Percentiles rank a stretch among this genome's conserved stretches.
These are phyloP conservation scores for Cytospora piceicola DNA, from an alignment of 2,329 filamentous ascomycete genomes.

Conservation along the genomic window DNA sequence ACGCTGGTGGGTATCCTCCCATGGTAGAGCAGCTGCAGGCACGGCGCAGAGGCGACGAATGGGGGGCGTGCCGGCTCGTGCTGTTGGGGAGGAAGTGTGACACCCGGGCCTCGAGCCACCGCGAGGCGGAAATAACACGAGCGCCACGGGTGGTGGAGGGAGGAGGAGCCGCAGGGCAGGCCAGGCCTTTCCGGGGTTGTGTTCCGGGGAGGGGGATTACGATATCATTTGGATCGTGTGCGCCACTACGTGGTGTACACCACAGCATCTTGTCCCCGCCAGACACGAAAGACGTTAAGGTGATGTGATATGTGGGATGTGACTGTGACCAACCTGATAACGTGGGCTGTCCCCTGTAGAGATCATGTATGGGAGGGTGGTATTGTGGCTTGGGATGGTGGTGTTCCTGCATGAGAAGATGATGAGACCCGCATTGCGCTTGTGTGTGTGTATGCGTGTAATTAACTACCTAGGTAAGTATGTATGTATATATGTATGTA, in stretches of 20 bases:
- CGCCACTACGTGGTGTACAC: no score
- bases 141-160: no score
- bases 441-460: not conserved
- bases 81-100: conserved; percentile 9
- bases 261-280: no score
- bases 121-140: conserved; percentile 1
- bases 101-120: conserved; percentile 19
- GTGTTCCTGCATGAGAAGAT: conserved; percentile 19
- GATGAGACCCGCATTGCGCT: conserved; percentile 3
- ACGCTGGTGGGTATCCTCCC: not conserved
- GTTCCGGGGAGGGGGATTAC: no score
- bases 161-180: no score
- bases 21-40: conserved; percentile 16
- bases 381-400: not conserved
- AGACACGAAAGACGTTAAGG: no score
- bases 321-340: no score
- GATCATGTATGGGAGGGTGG: not conserved
- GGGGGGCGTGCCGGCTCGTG: conserved; percentile 9
- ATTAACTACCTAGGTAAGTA: no score
- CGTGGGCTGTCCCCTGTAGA: not conserved
- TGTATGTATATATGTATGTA: no score
- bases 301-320: not conserved
- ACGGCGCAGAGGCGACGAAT: conserved; percentile 13
- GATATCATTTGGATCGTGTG: no score
- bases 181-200: no score